A percentile compares a stretch with the other conserved stretches of the same genome.
These are phyloP conservation scores for Aspergillus phoenicis DNA, from an alignment of 2,329 filamentous ascomycete genomes.

Conservation along the genomic window DNA sequence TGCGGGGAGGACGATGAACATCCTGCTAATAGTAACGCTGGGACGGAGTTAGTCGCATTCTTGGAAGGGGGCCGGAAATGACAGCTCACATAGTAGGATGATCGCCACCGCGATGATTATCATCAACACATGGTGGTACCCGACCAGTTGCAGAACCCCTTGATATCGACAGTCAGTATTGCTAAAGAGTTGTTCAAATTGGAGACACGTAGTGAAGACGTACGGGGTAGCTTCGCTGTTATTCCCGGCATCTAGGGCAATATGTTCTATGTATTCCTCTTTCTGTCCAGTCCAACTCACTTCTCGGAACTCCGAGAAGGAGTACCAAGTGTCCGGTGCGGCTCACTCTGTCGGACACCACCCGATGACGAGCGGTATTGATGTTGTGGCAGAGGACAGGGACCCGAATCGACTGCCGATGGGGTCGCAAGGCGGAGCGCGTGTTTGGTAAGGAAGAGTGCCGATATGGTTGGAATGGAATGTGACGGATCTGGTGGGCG, in stretches of 20 bases:
- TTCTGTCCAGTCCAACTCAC: slow-evolving; percentile 33
- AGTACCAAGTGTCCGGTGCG: slow-evolving; percentile 22
- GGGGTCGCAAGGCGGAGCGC: not conserved
- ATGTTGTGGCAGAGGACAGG: not conserved
- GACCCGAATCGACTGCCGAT: not conserved
- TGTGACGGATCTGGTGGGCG: slow-evolving; percentile 23
- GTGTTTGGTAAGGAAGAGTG: slow-evolving; percentile 7
- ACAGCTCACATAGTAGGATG: slow-evolving; percentile 82
- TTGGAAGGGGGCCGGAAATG: not conserved
- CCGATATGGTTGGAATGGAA: slow-evolving; percentile 26
- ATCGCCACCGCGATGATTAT: slow-evolving; percentile 91
- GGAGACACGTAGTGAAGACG: slow-evolving; percentile 34
- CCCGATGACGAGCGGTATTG: not conserved
- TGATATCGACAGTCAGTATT: slow-evolving; percentile 12
- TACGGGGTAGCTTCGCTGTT: slow-evolving; percentile 12
- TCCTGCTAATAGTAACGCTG: slow-evolving; percentile 88
- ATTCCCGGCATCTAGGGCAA: slow-evolving; percentile 12
- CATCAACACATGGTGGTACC: slow-evolving; percentile 90
- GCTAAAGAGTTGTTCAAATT: not conserved
- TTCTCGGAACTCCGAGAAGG: slow-evolving; percentile 47
- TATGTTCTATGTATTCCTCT: slow-evolving; percentile 13
- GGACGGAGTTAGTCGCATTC: slow-evolving; percentile 26
- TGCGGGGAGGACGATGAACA: slow-evolving; percentile 95
- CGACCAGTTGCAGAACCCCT: slow-evolving; percentile 64
- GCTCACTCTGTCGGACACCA: slow-evolving; percentile 11